Base-by-base conservation (phyloP, 768 basidiomycete species). In the Podaxis sp. region DNA sequence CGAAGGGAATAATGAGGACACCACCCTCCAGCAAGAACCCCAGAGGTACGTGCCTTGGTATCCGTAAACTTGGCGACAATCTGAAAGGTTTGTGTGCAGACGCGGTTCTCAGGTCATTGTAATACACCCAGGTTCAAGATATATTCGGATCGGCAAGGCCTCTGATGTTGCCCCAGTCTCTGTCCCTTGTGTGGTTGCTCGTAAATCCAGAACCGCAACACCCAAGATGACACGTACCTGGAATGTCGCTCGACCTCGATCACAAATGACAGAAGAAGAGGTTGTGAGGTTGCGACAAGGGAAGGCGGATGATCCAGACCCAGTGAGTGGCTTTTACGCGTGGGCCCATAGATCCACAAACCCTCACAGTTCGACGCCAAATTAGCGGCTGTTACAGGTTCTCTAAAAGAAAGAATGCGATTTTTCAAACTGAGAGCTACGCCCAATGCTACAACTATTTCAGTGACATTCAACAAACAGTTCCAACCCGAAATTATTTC, bases 401-500 rank as follows among this genome's bases (percentile, higher is more conserved):
- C 92, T 2, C 79, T 94, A 46, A 85, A 90, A 26, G 92, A 93
- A 59, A 79, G 92, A 57, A 93, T 93, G 92, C 82, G 87, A 33
- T 93, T 93, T 72, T 93, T 93, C 75, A 93, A 93, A 73, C 79
- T 93, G 61, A 84, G 83, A 57, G 89, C 87, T 59, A 93, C 86
- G 24, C 88, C 80, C 22, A 89, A 87, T 72, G 89, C 86, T 46
- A 84, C 84, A 5, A 80, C 78, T 54, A 87, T 91, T 49, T 91
- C 90, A 0, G 84, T 87, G 4, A 86, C 84, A 11, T 94, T 90
- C 74, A 97, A 96, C 70, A 86, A 86, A 63, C 87, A 88, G 64
- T 92, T 94, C 72, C 85, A 86, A 70, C 90, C 93, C 2, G 93
- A 96, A 70, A 84, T 84, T n/a, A 93, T 98, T 40, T 82, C 87